Percentiles rank a stretch among this genome's conserved stretches.
Conservation (phyloP, 23 red algal species). For the Agarophyton chilense region DNA sequence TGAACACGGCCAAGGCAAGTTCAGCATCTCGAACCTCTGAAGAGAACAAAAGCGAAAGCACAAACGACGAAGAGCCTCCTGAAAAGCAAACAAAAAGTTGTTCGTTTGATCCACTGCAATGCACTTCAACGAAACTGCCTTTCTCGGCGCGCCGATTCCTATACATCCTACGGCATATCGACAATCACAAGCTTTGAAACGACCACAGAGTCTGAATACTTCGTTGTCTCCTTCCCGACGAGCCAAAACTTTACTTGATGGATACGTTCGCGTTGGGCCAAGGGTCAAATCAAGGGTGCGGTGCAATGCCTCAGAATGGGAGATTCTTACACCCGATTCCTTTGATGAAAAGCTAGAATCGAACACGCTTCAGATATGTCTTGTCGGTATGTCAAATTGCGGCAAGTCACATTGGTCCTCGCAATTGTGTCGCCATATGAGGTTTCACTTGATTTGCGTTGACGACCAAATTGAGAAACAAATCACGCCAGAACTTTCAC, state of each 20-base stretch:
- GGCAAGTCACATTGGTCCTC: constrained; percentile 92
- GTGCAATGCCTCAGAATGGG: not conserved
- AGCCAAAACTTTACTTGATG: not conserved
- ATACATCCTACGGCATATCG: not conserved
- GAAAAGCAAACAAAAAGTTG: not conserved
- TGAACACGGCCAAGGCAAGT: too few relatives aligned
- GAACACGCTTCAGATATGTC: constrained; percentile 45
- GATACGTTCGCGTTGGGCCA: not conserved
- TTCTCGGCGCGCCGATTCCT: not conserved
- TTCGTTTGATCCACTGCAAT: not conserved
- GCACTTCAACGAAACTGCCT: not conserved
- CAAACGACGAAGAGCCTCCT: too few relatives aligned
- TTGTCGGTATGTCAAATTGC: constrained; percentile 99
- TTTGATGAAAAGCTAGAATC: constrained; percentile 65
- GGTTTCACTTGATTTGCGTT: constrained; percentile 74
- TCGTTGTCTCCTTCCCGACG: not conserved
- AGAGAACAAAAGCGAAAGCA: too few relatives aligned
- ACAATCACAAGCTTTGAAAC: not conserved
- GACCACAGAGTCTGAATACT: not conserved
- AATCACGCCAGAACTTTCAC: constrained; percentile 48
- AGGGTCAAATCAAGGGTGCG: too few relatives aligned
- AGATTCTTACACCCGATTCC: constrained; percentile 2
- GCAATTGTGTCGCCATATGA: constrained; percentile 42
- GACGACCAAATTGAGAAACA: constrained; percentile 92
- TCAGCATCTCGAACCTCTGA: too few relatives aligned